These are phyloP conservation scores for Medicago arabica DNA, from an alignment of 306 rosid species.

Conservation along the genomic window DNA sequence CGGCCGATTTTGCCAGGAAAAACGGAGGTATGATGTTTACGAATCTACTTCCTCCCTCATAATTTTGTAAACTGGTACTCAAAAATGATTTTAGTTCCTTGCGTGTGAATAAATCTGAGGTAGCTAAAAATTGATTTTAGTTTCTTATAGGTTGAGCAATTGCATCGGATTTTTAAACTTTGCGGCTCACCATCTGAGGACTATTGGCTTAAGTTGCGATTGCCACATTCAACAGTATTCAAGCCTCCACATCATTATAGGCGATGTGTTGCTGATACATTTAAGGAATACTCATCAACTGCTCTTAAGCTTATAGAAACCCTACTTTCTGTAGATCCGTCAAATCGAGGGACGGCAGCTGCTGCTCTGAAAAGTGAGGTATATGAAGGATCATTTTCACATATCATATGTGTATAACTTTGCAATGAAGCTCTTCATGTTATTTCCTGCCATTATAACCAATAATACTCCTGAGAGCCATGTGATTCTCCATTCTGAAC, in stretches of 20 bases:
- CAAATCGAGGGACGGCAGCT: conserved; percentile 80
- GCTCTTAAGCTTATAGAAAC: conserved; percentile 79
- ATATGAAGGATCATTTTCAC: too few relatives aligned
- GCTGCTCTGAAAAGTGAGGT: conserved; percentile 88
- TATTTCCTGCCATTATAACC: conserved; percentile 11
- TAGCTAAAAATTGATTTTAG: conserved; percentile 45
- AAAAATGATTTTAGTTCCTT: background rate
- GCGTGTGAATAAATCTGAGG: conserved; percentile 6
- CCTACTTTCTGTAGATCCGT: conserved; percentile 82
- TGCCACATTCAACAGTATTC: conserved; percentile 69
- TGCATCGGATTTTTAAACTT: conserved; percentile 96
- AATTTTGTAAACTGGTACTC: background rate
- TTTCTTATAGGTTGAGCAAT: conserved; percentile 84
- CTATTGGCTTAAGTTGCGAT: conserved; percentile 76
- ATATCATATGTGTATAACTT: too few relatives aligned
- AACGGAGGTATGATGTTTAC: conserved; percentile 74
- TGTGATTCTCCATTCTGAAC: conserved; percentile 31
- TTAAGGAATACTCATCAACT: conserved; percentile 75
- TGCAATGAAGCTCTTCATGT: too few relatives aligned
- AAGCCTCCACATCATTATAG: conserved; percentile 87
- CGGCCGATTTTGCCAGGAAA: conserved; percentile 97
- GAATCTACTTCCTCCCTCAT: conserved; percentile 5
- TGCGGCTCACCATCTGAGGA: conserved; percentile 97
- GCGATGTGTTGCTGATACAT: conserved; percentile 71
- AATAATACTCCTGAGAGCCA: conserved; percentile 19